Conservation (phyloP, 306 rosid genomes). For the Malus orientalis region DNA sequence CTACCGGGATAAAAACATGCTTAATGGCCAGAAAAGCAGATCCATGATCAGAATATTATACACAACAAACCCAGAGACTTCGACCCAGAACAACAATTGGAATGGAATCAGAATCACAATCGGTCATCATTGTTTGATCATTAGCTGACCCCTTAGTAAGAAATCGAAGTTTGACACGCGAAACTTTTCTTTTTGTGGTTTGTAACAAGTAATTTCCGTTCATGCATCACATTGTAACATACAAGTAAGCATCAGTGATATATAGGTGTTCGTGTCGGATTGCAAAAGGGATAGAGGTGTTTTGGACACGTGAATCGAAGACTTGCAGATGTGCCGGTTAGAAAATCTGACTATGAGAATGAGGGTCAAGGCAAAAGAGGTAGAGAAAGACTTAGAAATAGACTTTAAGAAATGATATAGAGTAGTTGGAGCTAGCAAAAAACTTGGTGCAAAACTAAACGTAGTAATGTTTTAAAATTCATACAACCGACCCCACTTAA, state of each 20-base stretch:
- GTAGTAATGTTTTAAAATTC: no score
- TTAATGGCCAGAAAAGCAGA: not conserved
- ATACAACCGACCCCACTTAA: no score
- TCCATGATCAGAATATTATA: not conserved
- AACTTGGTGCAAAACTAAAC: no score
- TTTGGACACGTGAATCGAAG: no score
- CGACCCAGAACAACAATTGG: not conserved
- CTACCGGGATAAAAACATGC: not conserved
- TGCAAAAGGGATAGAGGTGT: no score
- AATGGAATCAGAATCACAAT: not conserved
- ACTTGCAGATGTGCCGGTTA: rapidly evolving
- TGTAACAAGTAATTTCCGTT: no score
- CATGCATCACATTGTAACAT: not conserved
- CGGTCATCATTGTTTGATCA: not conserved
- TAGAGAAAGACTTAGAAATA: no score
- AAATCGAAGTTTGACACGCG: not conserved
- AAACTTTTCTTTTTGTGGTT: not conserved
- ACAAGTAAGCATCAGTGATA: not conserved
- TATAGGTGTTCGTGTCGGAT: no score
- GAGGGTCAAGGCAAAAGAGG: no score
- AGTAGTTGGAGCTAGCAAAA: no score
- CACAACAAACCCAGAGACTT: not conserved
- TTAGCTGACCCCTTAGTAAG: not conserved
- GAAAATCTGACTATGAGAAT: no score
- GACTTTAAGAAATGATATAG: no score